Conservation (phyloP, 176 grass and related monocot genomes). For the Eragrostis curvula region DNA sequence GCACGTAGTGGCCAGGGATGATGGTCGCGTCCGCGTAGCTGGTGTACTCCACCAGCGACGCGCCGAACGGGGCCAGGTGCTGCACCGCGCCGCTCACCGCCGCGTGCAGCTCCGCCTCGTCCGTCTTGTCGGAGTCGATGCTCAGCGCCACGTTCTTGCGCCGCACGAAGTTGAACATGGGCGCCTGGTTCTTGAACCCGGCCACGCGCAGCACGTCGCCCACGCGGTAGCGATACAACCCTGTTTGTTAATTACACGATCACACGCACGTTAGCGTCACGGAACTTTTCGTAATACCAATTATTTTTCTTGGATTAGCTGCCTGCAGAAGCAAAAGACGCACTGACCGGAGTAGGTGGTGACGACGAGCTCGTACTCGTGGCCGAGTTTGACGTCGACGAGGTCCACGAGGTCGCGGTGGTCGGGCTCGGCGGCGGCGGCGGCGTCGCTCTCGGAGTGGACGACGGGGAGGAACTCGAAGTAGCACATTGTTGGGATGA, state of each 20-base stretch:
- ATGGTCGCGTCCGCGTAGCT: conserved; percentile 55
- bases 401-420: conserved; percentile 53
- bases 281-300: not conserved
- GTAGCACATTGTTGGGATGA: conserved; percentile 95
- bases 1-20: conserved; percentile 73
- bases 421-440: conserved; percentile 34
- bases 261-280: not conserved
- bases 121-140: conserved; percentile 77
- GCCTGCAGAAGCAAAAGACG: not conserved
- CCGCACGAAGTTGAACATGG: conserved; percentile 64
- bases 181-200: conserved; percentile 72
- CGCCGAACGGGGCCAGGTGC: conserved; percentile 47
- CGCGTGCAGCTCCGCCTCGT: conserved; percentile 73
- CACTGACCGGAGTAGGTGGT: conserved; percentile 63
- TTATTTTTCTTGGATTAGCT: not conserved
- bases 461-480: conserved; percentile 90
- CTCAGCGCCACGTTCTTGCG: conserved; percentile 74
- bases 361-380: conserved; percentile 75
- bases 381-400: conserved; percentile 62
- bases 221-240: conserved; percentile 70
- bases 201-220: conserved; percentile 75
- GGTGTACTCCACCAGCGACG: conserved; percentile 80
- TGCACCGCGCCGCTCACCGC: conserved; percentile 53
- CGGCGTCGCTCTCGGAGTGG: not conserved
- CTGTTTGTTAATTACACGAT: too few species aligned